Evolutionary conservation across 2,329 filamentous ascomycete species (phyloP).

Genomic region (Verticillium albo-atrum): DNA sequence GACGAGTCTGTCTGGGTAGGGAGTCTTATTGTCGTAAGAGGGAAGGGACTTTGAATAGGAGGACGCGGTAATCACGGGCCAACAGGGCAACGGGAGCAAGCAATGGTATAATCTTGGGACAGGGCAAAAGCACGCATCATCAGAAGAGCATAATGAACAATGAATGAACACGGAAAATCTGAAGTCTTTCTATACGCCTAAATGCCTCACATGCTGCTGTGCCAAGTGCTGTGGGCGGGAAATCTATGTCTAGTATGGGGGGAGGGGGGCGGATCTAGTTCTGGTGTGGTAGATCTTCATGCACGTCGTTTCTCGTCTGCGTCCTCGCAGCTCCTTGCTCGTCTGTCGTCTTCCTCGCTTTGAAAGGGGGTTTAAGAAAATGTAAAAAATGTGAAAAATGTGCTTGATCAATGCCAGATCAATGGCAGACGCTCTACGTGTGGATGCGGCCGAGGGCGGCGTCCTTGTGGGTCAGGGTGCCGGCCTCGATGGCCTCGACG

Average conservation of each 20-base stretch:
- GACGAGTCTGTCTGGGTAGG: no score
- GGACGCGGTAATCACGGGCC: no score
- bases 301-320: background rate
- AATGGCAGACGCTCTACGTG: background rate
- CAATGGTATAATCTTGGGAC: no score
- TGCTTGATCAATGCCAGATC: no score
- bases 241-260: background rate
- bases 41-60: no score
- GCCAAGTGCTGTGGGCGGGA: background rate
- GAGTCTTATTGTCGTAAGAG: no score
- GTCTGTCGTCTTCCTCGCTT: no score
- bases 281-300: background rate
- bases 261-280: background rate
- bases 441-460: slow-evolving; percentile 50
- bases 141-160: no score
- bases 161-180: no score
- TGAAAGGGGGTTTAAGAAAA: background rate
- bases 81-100: no score
- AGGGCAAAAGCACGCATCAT: no score
- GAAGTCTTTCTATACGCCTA: background rate
- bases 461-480: slow-evolving; percentile 65
- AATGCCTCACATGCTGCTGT: background rate
- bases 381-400: background rate
- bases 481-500: slow-evolving; percentile 72
- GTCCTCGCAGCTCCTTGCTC: background rate